These are phyloP conservation scores for Sporobolomyces phaffii DNA, from an alignment of 768 basidiomycete species.

Conservation along the genomic window DNA sequence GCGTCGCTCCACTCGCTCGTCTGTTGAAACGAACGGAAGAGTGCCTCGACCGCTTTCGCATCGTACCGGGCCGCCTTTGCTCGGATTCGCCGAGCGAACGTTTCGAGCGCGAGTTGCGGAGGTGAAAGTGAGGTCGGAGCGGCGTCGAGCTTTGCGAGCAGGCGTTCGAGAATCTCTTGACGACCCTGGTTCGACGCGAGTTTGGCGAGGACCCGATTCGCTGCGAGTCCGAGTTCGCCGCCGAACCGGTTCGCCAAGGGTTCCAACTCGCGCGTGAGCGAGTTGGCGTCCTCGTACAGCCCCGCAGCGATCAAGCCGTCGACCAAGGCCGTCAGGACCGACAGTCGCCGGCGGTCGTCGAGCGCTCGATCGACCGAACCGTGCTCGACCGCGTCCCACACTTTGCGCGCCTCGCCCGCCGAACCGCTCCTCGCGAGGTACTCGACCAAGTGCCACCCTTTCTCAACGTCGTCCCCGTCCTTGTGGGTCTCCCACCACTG, in stretches of 20 bases:
- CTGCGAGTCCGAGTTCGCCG: neutral
- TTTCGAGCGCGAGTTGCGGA: neutral
- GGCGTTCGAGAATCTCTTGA: neutral
- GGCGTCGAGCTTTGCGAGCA: neutral
- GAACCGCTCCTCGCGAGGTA: conserved; percentile 1
- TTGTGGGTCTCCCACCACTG: neutral
- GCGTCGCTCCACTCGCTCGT: neutral
- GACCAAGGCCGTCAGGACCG: conserved; percentile 9
- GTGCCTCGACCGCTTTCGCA: neutral
- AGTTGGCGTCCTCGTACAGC: conserved; percentile 20
- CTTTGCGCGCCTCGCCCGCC: conserved; percentile 1
- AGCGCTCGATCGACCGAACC: neutral
- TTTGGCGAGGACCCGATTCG: conserved; percentile 8
- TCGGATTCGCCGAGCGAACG: conserved; percentile 7
- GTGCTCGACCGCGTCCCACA: neutral
- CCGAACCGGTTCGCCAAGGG: neutral
- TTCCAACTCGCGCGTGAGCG: neutral
- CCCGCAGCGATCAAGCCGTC: conserved; percentile 14
- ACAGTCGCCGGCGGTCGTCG: no score
- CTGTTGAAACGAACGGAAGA: neutral
- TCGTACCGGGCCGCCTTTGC: neutral
- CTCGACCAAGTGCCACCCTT: neutral
- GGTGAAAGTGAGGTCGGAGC: neutral
- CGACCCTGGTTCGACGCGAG: conserved; percentile 22
- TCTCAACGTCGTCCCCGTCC: neutral